These are phyloP conservation scores for Venturia asperata DNA, from an alignment of 2,329 filamentous ascomycete species.

Conservation along the genomic window DNA sequence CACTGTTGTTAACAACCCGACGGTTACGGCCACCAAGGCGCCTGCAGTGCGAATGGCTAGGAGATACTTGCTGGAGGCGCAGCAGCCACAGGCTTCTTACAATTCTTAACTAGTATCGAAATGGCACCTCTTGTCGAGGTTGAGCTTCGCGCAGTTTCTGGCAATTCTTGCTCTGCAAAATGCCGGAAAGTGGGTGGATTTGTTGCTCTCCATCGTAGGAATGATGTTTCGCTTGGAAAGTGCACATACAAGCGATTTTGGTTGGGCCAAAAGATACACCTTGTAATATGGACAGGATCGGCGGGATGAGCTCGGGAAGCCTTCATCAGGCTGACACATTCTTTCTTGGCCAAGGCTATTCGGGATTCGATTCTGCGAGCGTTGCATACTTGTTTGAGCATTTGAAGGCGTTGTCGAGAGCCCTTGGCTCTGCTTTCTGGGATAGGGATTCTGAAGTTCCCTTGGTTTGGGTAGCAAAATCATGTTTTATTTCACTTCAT, in stretches of 20 bases:
- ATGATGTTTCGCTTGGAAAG: background rate
- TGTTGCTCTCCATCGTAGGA: background rate
- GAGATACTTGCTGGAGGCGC: background rate
- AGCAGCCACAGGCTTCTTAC: background rate
- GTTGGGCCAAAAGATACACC: slow-evolving; percentile 1
- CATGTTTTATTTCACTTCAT: background rate
- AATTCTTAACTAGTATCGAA: background rate
- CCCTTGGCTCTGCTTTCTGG: background rate
- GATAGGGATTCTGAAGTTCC: background rate
- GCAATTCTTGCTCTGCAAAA: background rate
- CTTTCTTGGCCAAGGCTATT: background rate
- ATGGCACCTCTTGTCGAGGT: background rate
- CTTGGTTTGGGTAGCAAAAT: background rate
- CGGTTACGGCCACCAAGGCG: background rate
- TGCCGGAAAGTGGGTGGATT: background rate
- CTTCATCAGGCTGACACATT: background rate
- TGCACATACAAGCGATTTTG: background rate
- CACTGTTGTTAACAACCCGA: background rate
- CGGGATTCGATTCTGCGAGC: background rate
- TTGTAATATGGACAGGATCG: background rate
- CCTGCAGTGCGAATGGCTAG: background rate
- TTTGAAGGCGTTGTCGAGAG: background rate
- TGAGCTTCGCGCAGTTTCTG: background rate
- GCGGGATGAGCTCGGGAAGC: background rate
- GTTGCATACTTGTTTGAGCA: background rate